Base-by-base conservation (phyloP, 1,284 basidiomycete genomes). In the Schizophyllum commune region DNA sequence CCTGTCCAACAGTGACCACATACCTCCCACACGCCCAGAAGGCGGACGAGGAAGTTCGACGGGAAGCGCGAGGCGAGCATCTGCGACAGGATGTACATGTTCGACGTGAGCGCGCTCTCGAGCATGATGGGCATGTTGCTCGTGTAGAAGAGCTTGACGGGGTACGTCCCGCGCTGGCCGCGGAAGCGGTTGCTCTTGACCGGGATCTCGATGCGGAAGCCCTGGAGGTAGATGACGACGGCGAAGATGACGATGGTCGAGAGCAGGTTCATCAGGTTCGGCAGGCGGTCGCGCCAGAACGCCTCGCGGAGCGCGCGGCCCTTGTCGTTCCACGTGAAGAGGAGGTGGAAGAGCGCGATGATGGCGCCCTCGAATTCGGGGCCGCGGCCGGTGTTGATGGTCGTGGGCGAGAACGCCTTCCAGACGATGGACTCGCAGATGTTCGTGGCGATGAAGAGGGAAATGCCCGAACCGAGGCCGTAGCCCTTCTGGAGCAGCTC, bases 71-170 rank as follows among this genome's bases (percentile, higher is more conserved):
- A 82, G 52, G 88, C 85, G 68, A 98, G 83, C 96, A 98, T 98
- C 77, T 98, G 97, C 55, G 89, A 93, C 71, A 99, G 85, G 74
- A 99, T 93, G 79, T 96, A 98, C 32, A 98, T 86, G 77, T 99
- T 98, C 65, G 88, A 91, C 8, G 94, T 96, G 63, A 98, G 81
- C 11, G 96, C 96, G 27, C 86, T 90, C 77, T 98, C 92, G 66
- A 99, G 86, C 96, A 99, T 99, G 82, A 99, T 99, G 65, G 96
- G 96, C 96, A 98, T 98, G 83, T 98, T 99, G 65, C 87, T 91
- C 22, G 96, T 98, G 80, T 99, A 99, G 81, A 99, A 99, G 55
- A 99, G 86, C 80, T 98, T 99, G 79, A 99, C 86, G 62, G 97
- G 96, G 82, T 97, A 99, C 47, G 87, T 86, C 56, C 92, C 95